Evolutionary conservation across 2,329 filamentous ascomycete genomes (phyloP).

Genomic region (Stemphylium lycopersici): DNA sequence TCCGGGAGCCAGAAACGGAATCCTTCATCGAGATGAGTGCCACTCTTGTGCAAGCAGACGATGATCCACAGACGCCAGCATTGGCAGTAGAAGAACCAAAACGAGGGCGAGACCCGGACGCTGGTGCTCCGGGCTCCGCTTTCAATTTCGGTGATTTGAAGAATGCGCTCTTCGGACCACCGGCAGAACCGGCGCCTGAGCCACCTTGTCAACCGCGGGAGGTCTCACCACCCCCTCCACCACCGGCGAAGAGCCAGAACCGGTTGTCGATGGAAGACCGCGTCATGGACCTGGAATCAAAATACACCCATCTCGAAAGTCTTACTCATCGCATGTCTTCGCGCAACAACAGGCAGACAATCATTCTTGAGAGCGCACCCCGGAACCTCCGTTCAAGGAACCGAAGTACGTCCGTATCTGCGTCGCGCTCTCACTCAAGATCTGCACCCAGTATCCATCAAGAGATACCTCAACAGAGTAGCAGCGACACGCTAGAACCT

Average conservation of each 20-base stretch:
- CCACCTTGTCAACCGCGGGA: conserved; percentile 9
- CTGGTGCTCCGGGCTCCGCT: conserved; percentile 33
- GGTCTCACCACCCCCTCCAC: conserved; percentile 16
- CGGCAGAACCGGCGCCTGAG: conserved; percentile 22
- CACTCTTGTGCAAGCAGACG: conserved; percentile 28
- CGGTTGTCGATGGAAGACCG: conserved; percentile 45
- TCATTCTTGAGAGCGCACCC: conserved; percentile 48
- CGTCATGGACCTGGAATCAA: conserved; percentile 40
- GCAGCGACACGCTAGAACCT: conserved; percentile 16
- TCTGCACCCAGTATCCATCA: conserved; percentile 26
- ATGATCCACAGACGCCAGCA: conserved; percentile 22
- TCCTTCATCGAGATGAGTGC: conserved; percentile 32
- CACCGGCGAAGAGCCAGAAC: conserved; percentile 18
- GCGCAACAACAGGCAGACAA: conserved; percentile 46
- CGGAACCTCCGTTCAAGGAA: conserved; percentile 41
- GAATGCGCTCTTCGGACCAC: conserved; percentile 25
- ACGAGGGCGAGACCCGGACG: conserved; percentile 3
- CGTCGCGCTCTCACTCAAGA: conserved; percentile 17
- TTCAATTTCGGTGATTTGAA: conserved; percentile 48
- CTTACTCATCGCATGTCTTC: conserved; percentile 42
- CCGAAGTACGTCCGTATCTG: conserved; percentile 37
- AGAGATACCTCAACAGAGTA: conserved; percentile 22
- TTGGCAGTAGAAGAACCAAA: conserved; percentile 7
- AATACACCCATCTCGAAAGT: conserved; percentile 37
- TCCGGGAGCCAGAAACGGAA: conserved; percentile 25